Base-by-base conservation (phyloP, 768 basidiomycete species). In the Myochromella boudieri region DNA sequence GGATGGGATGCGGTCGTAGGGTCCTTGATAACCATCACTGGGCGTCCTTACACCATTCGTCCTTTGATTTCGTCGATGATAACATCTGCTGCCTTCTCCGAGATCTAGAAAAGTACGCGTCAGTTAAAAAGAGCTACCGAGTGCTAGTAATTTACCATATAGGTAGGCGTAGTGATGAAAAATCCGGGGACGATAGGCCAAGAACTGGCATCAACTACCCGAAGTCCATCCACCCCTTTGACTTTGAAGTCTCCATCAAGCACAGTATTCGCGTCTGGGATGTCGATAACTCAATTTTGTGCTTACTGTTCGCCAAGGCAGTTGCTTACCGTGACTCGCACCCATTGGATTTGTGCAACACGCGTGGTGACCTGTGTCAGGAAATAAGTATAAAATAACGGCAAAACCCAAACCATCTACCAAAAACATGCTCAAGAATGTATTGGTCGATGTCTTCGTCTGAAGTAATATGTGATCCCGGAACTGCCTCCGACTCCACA, bases 341-440 rank as follows among this genome's bases (percentile, higher is more conserved):
- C 62, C 65, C 11, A 65, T 67, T 18, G 61, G 29, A 44, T 63
- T 64, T 2, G 65, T 65, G 38, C 65, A 65, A 40, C 64, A 67
- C 3, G 59, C 60, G 34, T 65, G 62, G 41, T 67, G 65, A 10
- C 65, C 60, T 64, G 29, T 8, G n/a, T 31, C n/a, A n/a, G n/a
- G n/a, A n/a, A n/a, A n/a, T n/a, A n/a, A n/a, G n/a, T n/a, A n/a
- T n/a, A n/a, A n/a, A n/a, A n/a, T n/a, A n/a, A n/a, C n/a, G n/a
- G n/a, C n/a, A n/a, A n/a, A n/a, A n/a, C n/a, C n/a, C n/a, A n/a
- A n/a, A n/a, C n/a, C n/a, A 42, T 50, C 14, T 27, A 61, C 61
- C 62, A 22, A 65, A 67, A 1, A 63, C 45, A 18, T 52, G 53
- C 3, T 59, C 48, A 14, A 55, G 49, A 9, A 63, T 47, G 37